These are phyloP conservation scores for Ceriops zippeliana DNA, from an alignment of 345 rosid genomes.

Conservation along the genomic window DNA sequence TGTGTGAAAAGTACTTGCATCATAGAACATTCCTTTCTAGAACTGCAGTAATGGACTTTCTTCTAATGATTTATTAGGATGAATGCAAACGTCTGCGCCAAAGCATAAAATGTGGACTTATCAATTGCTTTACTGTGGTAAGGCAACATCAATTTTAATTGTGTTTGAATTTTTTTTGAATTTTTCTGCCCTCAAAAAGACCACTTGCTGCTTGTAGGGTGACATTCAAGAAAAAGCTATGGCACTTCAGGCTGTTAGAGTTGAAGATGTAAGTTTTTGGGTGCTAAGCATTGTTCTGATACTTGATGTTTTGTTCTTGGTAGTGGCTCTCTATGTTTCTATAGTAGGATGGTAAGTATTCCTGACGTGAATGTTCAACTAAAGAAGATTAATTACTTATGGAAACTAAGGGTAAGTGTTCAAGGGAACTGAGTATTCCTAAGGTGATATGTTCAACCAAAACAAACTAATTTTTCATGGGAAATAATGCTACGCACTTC, in stretches of 20 bases:
- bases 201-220: slow-evolving; percentile 52
- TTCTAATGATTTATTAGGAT: slow-evolving; percentile 52
- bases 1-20: not conserved
- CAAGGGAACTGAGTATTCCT: too few species aligned
- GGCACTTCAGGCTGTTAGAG: slow-evolving; percentile 86
- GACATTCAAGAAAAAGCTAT: slow-evolving; percentile 90
- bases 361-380: not conserved
- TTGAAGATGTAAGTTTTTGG: slow-evolving; percentile 71
- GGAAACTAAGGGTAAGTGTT: too few species aligned
- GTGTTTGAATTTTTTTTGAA: not conserved
- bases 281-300: slow-evolving; percentile 1
- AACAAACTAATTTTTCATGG: too few species aligned
- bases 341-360: not conserved
- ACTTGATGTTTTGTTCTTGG: not conserved
- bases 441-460: too few species aligned
- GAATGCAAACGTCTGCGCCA: slow-evolving; percentile 98
- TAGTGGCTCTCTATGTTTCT: not conserved
- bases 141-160: slow-evolving; percentile 12
- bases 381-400: not conserved
- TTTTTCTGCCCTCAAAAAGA: slow-evolving; percentile 14
- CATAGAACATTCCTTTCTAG: slow-evolving; percentile 1
- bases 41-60: slow-evolving; percentile 7
- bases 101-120: slow-evolving; percentile 94
- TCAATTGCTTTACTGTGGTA: slow-evolving; percentile 89
- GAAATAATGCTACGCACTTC: too few species aligned